A percentile compares a stretch with the other conserved stretches of the same genome.
These are phyloP conservation scores for Thuidium tamariscinum DNA, from an alignment of 225 moss, liverwort and hornwort species.

Conservation along the genomic window DNA sequence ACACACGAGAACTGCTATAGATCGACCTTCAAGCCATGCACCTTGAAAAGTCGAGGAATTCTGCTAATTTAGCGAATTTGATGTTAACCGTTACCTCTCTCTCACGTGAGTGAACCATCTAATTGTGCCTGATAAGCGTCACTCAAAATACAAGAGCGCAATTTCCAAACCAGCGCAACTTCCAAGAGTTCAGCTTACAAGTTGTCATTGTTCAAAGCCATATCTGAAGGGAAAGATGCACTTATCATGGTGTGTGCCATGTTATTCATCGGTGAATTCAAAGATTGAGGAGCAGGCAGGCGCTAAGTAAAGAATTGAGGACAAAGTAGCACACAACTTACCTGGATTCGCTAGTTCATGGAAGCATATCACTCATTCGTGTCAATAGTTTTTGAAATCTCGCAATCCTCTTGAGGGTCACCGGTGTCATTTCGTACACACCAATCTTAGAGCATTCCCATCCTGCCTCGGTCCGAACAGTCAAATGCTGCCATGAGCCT, in stretches of 20 bases:
- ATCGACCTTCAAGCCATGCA: neutral
- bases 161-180: neutral
- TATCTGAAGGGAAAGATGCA: neutral
- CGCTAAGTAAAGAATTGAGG: neutral
- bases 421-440: neutral
- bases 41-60: neutral
- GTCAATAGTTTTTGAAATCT: neutral
- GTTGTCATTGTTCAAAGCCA: neutral
- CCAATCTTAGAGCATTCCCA: too few relatives aligned
- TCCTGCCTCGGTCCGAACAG: neutral
- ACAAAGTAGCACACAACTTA: neutral
- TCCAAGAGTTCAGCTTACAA: neutral
- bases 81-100: neutral
- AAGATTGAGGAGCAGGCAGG: neutral
- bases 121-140: neutral
- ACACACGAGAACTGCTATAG: neutral
- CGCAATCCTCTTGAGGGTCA: neutral
- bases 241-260: too few relatives aligned
- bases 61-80: neutral
- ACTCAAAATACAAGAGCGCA: too few relatives aligned
- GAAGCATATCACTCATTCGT: neutral
- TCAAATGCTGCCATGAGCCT: too few relatives aligned
- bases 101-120: neutral
- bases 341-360: neutral
- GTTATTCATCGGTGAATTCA: neutral